These are phyloP conservation scores for Eucalyptus pauciflora DNA, from an alignment of 345 rosid genomes.

Conservation along the genomic window DNA sequence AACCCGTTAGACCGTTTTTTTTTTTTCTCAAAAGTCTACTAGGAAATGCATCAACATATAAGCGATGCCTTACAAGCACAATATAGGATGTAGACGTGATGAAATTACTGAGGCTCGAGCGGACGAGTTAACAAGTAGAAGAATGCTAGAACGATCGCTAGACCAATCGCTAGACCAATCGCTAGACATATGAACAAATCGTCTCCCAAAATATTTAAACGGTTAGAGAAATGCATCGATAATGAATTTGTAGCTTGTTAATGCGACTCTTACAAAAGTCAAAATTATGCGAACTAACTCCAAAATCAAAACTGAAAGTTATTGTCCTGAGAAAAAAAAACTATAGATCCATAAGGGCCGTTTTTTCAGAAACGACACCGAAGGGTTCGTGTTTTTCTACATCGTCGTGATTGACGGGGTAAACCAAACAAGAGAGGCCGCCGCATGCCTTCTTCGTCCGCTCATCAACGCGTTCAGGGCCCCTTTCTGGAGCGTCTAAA, in stretches of 20 bases:
- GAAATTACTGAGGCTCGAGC: neutral
- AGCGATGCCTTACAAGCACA: neutral
- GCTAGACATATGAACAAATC: too few relatives aligned
- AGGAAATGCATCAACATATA: neutral
- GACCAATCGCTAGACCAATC: neutral
- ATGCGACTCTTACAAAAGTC: neutral
- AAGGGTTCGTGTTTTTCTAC: neutral
- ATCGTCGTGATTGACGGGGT: neutral
- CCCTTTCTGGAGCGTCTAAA: neutral
- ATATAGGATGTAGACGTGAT: neutral
- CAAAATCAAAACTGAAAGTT: neutral
- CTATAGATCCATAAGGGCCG: neutral
- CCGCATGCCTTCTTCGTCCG: neutral
- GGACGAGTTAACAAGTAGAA: neutral
- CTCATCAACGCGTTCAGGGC: neutral
- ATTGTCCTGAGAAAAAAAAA: neutral
- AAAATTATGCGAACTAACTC: neutral
- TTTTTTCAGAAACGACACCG: neutral
- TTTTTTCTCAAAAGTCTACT: neutral
- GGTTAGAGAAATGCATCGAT: neutral
- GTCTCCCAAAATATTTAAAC: neutral
- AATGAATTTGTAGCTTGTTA: neutral
- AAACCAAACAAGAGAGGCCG: neutral
- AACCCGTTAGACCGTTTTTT: neutral
- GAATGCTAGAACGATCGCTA: neutral